Base-by-base conservation (phyloP, 192 early-diverging fungal species). In the Mortierella antarctica region DNA sequence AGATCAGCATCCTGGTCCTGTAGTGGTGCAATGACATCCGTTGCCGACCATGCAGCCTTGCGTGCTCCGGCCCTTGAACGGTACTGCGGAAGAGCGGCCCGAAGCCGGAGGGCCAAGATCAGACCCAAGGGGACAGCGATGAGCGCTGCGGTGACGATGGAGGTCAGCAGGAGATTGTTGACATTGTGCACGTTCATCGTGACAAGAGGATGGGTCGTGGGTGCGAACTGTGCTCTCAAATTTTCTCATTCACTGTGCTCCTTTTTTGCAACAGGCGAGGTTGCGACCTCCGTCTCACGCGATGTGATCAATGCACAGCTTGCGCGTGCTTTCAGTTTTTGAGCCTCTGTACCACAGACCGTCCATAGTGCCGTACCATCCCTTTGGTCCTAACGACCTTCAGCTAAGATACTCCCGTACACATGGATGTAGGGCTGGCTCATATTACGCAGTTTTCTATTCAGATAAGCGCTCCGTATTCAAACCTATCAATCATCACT, bases 21-120 rank as follows among this genome's bases (percentile, higher is more conserved):
- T 50, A 9, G 5, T 49, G 48, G 39, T n/a, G 65, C 13, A 7
- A 46, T 67, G 0, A 20, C 14, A 18, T 45, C 9, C 7, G 41
- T 1, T 9, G 41, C 0, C 4, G 60, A 62, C 39, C 21, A 20
- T 15, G 31, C 8, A 12, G 40, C 49, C 8, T 9, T 57, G 12
- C 44, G 53, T 17, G 49, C 68, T 58, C 71, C 83, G 17, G 70
- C 77, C 14, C 84, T 74, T 20, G 83, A 60, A 48, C 84, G 59
- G 14, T 85, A 71, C n/a, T 82, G 70, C 1, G 87, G 83, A 49
- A 83, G 77, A 13, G 83, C 73, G 5, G 65, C 53, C 52, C 57
- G 51, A 23, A 71, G 58, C n/a, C 68, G 64, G 31, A 65, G 65
- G 18, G 67, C 31, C 7, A 51, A 15, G 46, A 65, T 13, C 6